Evolutionary conservation across 441 rosid species (phyloP), one percentile per base, ranked within the genome.

Genomic region (Adansonia madagascariensis): DNA sequence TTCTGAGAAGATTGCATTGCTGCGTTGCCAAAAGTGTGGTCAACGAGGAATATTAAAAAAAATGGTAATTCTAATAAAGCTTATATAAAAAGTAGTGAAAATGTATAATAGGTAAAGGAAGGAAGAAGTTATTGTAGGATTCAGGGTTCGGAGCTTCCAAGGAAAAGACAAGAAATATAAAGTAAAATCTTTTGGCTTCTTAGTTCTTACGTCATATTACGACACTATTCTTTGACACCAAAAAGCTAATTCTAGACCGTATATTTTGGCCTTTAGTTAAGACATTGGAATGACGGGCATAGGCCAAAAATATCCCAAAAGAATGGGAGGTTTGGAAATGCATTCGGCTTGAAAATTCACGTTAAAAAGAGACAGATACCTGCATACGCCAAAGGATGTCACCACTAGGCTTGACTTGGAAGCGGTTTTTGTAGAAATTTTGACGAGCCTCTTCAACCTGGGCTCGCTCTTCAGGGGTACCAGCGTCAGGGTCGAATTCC

Each of bases 361-460:
- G 47, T 44, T 53, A 15, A n/a, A 59, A 9, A 41, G 24, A 43
- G 49, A 8, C 14, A 41, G 15, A 22, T 81, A 88, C 92, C 90
- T 89, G 92, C 86, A 81, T 84, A 12, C 91, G 87, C 92, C 91
- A 89, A 9, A 89, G 70, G 80, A 89, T 88, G 63, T 89, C 92
- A 41, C 84, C 82, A n/a, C 87, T 81, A 66, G 92, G 89, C 84
- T 84, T 89, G 67, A 87, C 85, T 0, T 68, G 78, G 69, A 18
- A 75, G 35, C 92, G 88, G 61, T 86, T 64, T 3, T 82, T 75
- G 77, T 71, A 87, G 82, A 75, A 89, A 2, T 67, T 75, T 41
- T 55, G 88, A 41, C 91, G 92, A 83, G 88, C 88, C 46, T 79
- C 82, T 59, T 89, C 91, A 0, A 89, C 88, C 57, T 86, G 81